Evolutionary conservation across 2,329 filamentous ascomycete species (phyloP).

Genomic region (Emmonsiellopsis sp.): DNA sequence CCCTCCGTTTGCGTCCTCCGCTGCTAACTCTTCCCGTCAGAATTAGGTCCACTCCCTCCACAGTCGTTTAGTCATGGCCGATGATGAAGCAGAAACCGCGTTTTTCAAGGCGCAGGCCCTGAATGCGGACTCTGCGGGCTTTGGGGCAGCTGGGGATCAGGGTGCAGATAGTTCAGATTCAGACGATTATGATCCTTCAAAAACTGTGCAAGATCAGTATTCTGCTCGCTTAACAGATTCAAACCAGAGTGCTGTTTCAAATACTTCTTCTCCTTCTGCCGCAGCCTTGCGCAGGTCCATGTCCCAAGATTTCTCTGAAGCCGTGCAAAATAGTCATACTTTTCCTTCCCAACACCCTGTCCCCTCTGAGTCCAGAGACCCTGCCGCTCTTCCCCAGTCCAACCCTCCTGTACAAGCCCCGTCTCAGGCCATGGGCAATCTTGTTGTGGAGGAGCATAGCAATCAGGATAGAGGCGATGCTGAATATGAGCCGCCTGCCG

Average conservation of each 20-base stretch:
- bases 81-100: constrained; percentile 45
- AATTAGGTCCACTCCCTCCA: neutral
- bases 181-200: constrained; percentile 48
- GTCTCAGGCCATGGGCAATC: constrained; percentile 50
- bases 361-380: constrained; percentile 26
- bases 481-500: constrained; percentile 47
- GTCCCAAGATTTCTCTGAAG: constrained; percentile 21
- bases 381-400: constrained; percentile 20
- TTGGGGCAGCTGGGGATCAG: constrained; percentile 39
- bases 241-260: constrained; percentile 21
- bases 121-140: constrained; percentile 30
- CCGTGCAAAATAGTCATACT: constrained; percentile 19
- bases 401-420: constrained; percentile 30
- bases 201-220: constrained; percentile 37
- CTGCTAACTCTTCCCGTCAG: neutral
- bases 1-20: neutral
- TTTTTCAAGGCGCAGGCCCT: constrained; percentile 43
- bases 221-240: constrained; percentile 22
- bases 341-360: constrained; percentile 25
- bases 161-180: constrained; percentile 46
- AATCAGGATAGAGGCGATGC: constrained; percentile 42
- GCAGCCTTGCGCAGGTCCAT: constrained; percentile 16
- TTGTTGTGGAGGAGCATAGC: constrained; percentile 55
- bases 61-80: constrained; percentile 34
- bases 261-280: constrained; percentile 17